phyloP scores from a whole-genome alignment of 495 filamentous ascomycete species.

The Neurospora tetraspora region DNA sequence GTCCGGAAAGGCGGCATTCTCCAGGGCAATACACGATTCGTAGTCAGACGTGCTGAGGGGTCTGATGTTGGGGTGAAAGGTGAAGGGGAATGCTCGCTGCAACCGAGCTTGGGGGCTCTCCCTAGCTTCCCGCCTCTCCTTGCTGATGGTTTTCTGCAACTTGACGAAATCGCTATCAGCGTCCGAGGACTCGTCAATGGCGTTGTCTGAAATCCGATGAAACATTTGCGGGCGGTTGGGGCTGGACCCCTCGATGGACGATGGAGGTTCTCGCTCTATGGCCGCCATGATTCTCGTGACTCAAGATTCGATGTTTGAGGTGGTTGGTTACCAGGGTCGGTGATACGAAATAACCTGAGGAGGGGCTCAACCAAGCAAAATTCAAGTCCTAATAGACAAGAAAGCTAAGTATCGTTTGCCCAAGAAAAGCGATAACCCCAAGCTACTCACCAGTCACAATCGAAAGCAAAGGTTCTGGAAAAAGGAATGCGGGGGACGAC shows the following conservation, averaged over 20 bases:
- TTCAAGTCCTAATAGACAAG: neutral
- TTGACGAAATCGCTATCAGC: constrained; percentile 24
- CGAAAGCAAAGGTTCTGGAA: neutral
- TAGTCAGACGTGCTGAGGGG: constrained; percentile 62
- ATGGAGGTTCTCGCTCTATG: neutral
- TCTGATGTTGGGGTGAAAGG: constrained; percentile 51
- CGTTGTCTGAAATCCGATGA: constrained; percentile 8
- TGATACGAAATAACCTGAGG: neutral
- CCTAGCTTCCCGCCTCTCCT: constrained; percentile 21
- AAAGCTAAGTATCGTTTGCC: neutral
- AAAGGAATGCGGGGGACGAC: neutral
- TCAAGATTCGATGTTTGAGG: neutral
- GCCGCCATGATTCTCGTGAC: neutral
- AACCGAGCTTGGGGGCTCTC: constrained; percentile 16
- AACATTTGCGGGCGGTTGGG: neutral
- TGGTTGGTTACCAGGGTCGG: neutral
- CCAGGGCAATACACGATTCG: constrained; percentile 66
- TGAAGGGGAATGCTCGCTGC: constrained; percentile 19
- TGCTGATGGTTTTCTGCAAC: constrained; percentile 19
- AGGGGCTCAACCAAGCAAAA: neutral
- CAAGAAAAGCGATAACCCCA: neutral
- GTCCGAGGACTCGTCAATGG: constrained; percentile 26
- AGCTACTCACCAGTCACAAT: neutral
- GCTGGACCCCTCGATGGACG: neutral
- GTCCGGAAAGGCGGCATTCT: constrained; percentile 64